Evolutionary conservation across 352 stramenopile genomes (phyloP).

Genomic region (Pythium oligandrum): DNA sequence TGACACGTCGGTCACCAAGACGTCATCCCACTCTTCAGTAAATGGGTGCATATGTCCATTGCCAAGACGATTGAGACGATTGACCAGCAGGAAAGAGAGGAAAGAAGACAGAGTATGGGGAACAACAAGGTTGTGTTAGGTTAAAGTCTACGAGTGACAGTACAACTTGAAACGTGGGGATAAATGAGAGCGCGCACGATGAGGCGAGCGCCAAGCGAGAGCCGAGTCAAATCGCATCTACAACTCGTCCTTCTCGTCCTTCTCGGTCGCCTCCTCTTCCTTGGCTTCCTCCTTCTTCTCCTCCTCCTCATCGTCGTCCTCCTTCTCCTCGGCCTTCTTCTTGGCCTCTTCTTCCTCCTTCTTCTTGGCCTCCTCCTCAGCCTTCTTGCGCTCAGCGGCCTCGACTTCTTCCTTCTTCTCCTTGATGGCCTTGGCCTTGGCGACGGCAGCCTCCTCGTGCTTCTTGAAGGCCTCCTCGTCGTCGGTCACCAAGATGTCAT

Average conservation of each 20-base stretch:
- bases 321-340: constrained; percentile 54
- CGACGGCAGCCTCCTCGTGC: constrained; percentile 93
- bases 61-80: too few relatives aligned
- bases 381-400: constrained; percentile 58
- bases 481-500: constrained; percentile 99
- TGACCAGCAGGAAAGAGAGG: too few relatives aligned
- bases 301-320: constrained; percentile 39
- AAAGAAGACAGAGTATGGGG: too few relatives aligned
- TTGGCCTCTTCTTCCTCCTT: constrained; percentile 63
- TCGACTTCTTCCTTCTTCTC: constrained; percentile 77
- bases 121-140: too few relatives aligned
- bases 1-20: too few relatives aligned
- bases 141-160: too few relatives aligned
- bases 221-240: too few relatives aligned
- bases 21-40: too few relatives aligned
- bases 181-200: too few relatives aligned
- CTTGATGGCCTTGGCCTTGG: constrained; percentile 79
- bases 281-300: constrained; percentile 17
- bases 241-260: constrained; percentile 24
- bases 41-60: too few relatives aligned
- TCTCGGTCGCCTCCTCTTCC: constrained; percentile 23
- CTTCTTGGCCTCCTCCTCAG: constrained; percentile 66
- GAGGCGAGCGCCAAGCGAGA: too few relatives aligned
- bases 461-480: constrained; percentile 95
- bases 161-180: too few relatives aligned